These are phyloP conservation scores for Tieghemiomyces parasiticus DNA, from an alignment of 192 early-diverging fungal species.

Conservation along the genomic window DNA sequence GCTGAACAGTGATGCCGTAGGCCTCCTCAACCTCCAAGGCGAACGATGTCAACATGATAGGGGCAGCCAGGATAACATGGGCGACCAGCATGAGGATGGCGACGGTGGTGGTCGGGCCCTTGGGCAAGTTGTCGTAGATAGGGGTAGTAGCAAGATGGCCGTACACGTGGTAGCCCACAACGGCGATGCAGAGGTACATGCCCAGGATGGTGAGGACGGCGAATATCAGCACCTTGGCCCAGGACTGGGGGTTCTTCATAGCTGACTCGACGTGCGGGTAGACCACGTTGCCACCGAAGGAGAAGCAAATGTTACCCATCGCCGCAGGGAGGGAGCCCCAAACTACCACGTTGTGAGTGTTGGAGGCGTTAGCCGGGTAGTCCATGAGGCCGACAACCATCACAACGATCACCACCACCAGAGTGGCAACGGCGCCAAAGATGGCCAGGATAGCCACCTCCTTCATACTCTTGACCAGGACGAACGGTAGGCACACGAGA, in stretches of 20 bases:
- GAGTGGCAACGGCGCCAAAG: conserved; percentile 49
- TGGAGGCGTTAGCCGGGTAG: not conserved
- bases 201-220: conserved; percentile 40
- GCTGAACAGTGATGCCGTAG: conserved; percentile 29
- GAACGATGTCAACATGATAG: conserved; percentile 57
- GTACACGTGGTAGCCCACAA: conserved; percentile 58
- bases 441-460: conserved; percentile 55
- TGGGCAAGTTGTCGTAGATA: conserved; percentile 48
- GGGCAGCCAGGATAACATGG: conserved; percentile 72
- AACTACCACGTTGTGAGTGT: not conserved
- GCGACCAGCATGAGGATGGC: conserved; percentile 54
- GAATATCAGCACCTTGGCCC: conserved; percentile 37
- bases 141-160: conserved; percentile 43
- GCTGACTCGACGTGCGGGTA: conserved; percentile 66
- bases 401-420: conserved; percentile 50
- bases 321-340: conserved; percentile 37
- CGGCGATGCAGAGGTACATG: conserved; percentile 50
- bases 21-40: conserved; percentile 47
- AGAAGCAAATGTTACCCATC: conserved; percentile 55
- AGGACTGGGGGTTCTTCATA: conserved; percentile 56
- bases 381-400: conserved; percentile 35
- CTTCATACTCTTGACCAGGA: conserved; percentile 55
- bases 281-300: conserved; percentile 58
- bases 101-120: conserved; percentile 34
- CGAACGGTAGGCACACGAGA: conserved; percentile 46